phyloP scores from a whole-genome alignment of 192 early-diverging fungal genomes.

The Backusella luteola region DNA sequence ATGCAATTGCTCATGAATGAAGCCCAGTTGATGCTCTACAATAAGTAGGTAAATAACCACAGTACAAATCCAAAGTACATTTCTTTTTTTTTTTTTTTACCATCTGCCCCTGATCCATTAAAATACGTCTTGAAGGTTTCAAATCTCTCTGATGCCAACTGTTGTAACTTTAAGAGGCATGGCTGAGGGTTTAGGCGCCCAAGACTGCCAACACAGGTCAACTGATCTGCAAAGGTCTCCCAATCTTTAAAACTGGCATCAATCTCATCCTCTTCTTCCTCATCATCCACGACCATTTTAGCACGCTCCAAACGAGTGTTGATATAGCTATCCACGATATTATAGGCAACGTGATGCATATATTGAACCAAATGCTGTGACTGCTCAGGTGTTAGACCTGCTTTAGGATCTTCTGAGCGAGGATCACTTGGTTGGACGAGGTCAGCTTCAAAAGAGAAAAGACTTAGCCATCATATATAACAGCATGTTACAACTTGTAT shows the following conservation, averaged over 20 bases:
- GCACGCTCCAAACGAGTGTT: constrained; percentile 61
- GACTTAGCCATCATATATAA: background rate
- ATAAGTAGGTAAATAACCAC: background rate
- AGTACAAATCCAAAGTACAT: background rate
- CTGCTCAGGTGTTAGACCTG: constrained; percentile 13
- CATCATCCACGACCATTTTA: constrained; percentile 39
- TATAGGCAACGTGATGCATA: constrained; percentile 49
- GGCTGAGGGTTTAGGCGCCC: constrained; percentile 58
- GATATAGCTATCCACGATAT: constrained; percentile 61
- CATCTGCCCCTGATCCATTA: constrained; percentile 32
- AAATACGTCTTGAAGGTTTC: constrained; percentile 50
- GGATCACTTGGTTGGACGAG: constrained; percentile 17
- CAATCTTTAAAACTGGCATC: constrained; percentile 55
- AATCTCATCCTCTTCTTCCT: constrained; percentile 48
- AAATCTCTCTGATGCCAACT: constrained; percentile 50
- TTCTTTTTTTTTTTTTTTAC: constrained; percentile 4
- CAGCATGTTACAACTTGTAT: no score
- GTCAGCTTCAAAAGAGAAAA: background rate
- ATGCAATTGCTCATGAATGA: constrained; percentile 66
- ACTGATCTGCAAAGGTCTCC: constrained; percentile 73
- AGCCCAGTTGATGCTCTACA: constrained; percentile 20
- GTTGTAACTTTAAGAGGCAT: constrained; percentile 47
- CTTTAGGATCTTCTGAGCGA: constrained; percentile 1
- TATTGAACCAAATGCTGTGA: constrained; percentile 39
- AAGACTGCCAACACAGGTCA: constrained; percentile 60